These are phyloP conservation scores for Raphidocelis subcapitata DNA, from an alignment of 139 green algal species.

Conservation along the genomic window DNA sequence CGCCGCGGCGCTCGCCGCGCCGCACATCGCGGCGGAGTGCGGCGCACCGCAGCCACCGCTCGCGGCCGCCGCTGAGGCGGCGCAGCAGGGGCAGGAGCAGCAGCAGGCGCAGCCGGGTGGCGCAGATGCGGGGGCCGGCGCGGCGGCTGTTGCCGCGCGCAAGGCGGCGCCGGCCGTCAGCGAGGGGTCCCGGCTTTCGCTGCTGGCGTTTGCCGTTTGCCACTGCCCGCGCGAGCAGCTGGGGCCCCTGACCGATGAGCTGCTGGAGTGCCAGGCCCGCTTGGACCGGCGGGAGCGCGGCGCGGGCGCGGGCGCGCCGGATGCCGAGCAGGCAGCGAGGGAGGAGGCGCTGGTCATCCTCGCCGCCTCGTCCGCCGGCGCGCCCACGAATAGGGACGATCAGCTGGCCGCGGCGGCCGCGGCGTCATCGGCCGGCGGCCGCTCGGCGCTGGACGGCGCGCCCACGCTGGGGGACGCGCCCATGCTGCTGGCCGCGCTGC, in stretches of 20 bases:
- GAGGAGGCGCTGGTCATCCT: background rate
- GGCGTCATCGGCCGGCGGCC: background rate
- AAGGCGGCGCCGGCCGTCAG: background rate
- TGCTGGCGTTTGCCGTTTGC: conserved; percentile 25
- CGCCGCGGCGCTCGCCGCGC: conserved; percentile 11
- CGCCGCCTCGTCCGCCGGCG: background rate
- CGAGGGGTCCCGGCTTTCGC: conserved; percentile 4
- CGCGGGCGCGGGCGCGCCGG: background rate
- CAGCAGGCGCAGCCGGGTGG: conserved; percentile 9
- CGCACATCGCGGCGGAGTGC: background rate
- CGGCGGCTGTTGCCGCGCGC: background rate
- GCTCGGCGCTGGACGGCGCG: conserved; percentile 2
- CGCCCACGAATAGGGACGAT: background rate
- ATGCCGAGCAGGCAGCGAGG: background rate
- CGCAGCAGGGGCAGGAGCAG: conserved; percentile 15
- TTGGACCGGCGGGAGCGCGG: background rate
- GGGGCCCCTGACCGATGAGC: conserved; percentile 17
- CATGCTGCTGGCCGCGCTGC: conserved; percentile 5
- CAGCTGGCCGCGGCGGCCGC: conserved; percentile 3
- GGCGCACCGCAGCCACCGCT: background rate
- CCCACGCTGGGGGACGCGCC: conserved; percentile 5
- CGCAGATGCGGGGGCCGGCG: background rate
- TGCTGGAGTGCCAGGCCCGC: conserved; percentile 7
- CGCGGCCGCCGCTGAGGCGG: background rate
- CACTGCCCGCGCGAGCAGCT: conserved; percentile 1